Evolutionary conservation across 768 basidiomycete genomes (phyloP).

Genomic region (Agrocybe praecox): DNA sequence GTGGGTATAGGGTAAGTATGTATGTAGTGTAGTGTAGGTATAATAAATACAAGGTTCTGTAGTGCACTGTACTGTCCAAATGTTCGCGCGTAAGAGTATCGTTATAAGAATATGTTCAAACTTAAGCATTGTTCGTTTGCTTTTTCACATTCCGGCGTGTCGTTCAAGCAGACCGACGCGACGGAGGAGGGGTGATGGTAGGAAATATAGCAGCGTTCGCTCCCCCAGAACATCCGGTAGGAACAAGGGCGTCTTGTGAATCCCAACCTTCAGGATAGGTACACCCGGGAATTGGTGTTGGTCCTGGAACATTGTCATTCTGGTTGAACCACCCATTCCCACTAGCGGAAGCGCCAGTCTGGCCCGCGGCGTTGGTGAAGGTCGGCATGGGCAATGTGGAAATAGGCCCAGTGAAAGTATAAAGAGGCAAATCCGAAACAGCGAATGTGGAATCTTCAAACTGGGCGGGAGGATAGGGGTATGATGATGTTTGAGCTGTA

Average conservation of each 20-base stretch:
- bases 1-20: too few species aligned
- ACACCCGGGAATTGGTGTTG: slow-evolving; percentile 55
- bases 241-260: slow-evolving; percentile 34
- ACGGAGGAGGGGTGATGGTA: slow-evolving; percentile 16
- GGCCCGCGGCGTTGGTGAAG: slow-evolving; percentile 36
- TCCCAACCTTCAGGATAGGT: slow-evolving; percentile 53
- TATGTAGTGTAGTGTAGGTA: too few species aligned
- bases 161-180: slow-evolving; percentile 11
- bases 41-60: too few species aligned
- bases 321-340: slow-evolving; percentile 61
- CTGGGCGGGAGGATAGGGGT: slow-evolving; percentile 66
- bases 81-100: too few species aligned
- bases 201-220: slow-evolving; percentile 16
- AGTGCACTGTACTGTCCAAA: too few species aligned
- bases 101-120: too few species aligned
- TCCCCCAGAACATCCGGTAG: slow-evolving; percentile 25
- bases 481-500: slow-evolving; percentile 38
- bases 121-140: not conserved
- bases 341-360: slow-evolving; percentile 38
- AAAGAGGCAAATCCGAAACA: slow-evolving; percentile 56
- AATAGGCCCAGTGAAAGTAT: slow-evolving; percentile 67
- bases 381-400: slow-evolving; percentile 55
- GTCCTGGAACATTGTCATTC: slow-evolving; percentile 47
- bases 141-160: not conserved
- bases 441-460: slow-evolving; percentile 39